Conservation (phyloP, 148 eudicot species). For the Dysphania ambrosioides region DNA sequence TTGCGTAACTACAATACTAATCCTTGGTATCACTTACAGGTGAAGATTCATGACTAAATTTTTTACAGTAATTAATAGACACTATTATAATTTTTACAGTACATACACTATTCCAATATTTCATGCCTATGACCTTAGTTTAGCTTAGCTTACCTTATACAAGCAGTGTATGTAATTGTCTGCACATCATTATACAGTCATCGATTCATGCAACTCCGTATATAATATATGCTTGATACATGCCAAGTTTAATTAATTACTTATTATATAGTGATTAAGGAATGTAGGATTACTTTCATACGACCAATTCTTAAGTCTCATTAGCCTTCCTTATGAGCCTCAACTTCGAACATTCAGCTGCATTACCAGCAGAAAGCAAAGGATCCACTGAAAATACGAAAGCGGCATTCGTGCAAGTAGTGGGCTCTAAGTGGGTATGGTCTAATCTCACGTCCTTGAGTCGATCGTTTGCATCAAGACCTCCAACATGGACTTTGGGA, state of each 20-base stretch:
- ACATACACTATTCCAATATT: too few relatives aligned
- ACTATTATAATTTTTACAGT: too few relatives aligned
- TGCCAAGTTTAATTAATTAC: not conserved
- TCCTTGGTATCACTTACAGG: too few relatives aligned
- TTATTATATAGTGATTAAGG: not conserved
- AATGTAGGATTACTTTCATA: not conserved
- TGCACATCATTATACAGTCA: too few relatives aligned
- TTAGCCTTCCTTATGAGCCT: not conserved
- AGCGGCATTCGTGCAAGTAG: constrained; percentile 73
- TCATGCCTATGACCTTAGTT: too few relatives aligned
- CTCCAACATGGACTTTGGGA: constrained; percentile 75
- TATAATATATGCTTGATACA: not conserved
- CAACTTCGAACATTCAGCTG: constrained; percentile 8
- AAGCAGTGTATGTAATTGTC: too few relatives aligned
- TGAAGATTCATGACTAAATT: too few relatives aligned
- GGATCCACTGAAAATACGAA: constrained; percentile 60
- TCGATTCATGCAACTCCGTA: not conserved
- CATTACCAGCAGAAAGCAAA: constrained; percentile 22
- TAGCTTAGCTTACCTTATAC: too few relatives aligned
- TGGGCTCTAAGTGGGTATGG: constrained; percentile 64
- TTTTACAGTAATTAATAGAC: too few relatives aligned
- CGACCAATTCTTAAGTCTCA: constrained; percentile 7
- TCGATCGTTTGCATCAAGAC: constrained; percentile 64
- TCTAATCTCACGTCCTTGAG: constrained; percentile 63
- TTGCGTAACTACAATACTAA: too few relatives aligned